Percentiles rank a stretch among this genome's conserved stretches.
These are phyloP conservation scores for Candida silvicultrix DNA, from an alignment of 805 yeast genomes.

Conservation along the genomic window DNA sequence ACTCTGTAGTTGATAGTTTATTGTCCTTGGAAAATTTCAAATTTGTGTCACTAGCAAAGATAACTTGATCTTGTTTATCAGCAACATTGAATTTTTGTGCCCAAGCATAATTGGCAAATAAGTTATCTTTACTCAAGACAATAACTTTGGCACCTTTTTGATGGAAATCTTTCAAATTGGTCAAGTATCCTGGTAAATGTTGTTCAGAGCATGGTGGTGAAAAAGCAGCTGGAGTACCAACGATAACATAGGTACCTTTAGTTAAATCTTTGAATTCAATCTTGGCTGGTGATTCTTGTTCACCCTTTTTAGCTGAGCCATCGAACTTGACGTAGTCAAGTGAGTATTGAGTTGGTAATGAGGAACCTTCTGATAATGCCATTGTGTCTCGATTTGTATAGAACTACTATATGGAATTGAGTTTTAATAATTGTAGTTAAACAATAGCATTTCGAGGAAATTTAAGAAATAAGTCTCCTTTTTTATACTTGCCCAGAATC, in stretches of 20 bases:
- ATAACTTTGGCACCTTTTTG: slow-evolving; percentile 54
- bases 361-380: background rate
- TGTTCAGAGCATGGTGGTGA: slow-evolving; percentile 73
- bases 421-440: background rate
- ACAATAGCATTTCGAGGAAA: background rate
- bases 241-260: slow-evolving; percentile 38
- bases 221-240: slow-evolving; percentile 80
- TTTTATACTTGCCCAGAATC: too few relatives aligned
- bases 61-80: slow-evolving; percentile 27
- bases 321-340: background rate
- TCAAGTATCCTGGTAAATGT: slow-evolving; percentile 56
- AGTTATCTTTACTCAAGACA: slow-evolving; percentile 58
- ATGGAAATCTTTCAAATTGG: slow-evolving; percentile 34
- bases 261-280: slow-evolving; percentile 22
- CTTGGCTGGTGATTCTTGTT: slow-evolving; percentile 20
- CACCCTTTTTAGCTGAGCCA: slow-evolving; percentile 2
- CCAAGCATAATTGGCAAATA: slow-evolving; percentile 68
- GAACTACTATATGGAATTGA: background rate
- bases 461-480: background rate
- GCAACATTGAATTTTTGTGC: slow-evolving; percentile 30
- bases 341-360: background rate
- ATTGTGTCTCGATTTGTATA: background rate
- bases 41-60: slow-evolving; percentile 61
- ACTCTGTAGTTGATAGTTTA: slow-evolving; percentile 42
- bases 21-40: slow-evolving; percentile 46